Evolutionary conservation across 805 yeast species (phyloP), one percentile per base, ranked within the genome.

Genomic region (Candida boleticola): DNA sequence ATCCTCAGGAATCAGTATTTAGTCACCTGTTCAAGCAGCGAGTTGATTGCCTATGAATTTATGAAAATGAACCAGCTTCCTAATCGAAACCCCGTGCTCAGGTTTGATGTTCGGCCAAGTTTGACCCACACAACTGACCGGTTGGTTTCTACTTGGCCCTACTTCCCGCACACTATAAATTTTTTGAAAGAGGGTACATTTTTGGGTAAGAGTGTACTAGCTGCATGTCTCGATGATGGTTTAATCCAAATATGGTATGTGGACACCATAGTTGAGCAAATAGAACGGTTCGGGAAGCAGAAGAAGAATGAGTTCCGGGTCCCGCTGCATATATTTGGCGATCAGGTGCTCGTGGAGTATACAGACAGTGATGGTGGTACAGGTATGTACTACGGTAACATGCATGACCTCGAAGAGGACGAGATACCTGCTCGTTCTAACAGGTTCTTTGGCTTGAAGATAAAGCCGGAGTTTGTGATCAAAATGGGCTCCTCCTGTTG

Each of bases 171-270:
- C 53, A 68, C 80, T 0, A 68, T 82, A 18, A 83, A 83, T 48
- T 74, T 55, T 48, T 39, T 83, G 33, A 76, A 69, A 40, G 37
- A 49, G 0, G 47, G 65, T 5, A 61, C 58, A 0, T 67, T 79
- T 44, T 46, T 59, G 18, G 67, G 60, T 1, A 51, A 54, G 14
- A 76, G 74, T 41, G 73, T 76, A 0, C 43, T 85, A 5, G 71
- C 66, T 1, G 68, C 68, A 3, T 77, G 83, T 36, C 49, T 67
- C 13, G 88, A 82, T 52, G 80, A 79, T 54, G 88, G 88, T 0
- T 41, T 62, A 29, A 65, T 71, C 0, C 44, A 74, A 37, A 44
- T 82, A 0, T 68, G 68, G 66, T 45, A 46, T 32, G 41, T 48
- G 18, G 56, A 52, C 4, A 51, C 55, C 2, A 46, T 79, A 0